Conservation (phyloP, 169 alveolate species). For the Ichthyophthirius multifiliis region DNA sequence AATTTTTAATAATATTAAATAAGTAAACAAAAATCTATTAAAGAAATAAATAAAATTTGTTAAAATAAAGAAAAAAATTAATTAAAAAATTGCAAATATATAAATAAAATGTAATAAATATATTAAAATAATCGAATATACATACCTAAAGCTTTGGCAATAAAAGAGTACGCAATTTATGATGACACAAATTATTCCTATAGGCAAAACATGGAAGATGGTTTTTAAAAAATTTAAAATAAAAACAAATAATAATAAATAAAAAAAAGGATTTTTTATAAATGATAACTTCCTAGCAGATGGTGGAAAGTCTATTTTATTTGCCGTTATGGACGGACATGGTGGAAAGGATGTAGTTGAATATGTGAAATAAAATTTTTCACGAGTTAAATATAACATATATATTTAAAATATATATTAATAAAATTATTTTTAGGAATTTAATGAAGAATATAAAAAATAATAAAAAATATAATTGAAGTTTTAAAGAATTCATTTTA, state of each 20-base stretch:
- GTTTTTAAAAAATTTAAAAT: constrained; percentile 7
- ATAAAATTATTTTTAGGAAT: background rate
- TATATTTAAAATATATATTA: background rate
- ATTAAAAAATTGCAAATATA: too few relatives aligned
- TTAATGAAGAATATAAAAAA: constrained; percentile 12
- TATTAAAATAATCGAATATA: constrained; percentile 1
- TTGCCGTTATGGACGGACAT: constrained; percentile 69
- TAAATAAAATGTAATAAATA: background rate
- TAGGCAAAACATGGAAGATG: constrained; percentile 59
- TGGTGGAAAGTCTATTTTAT: constrained; percentile 43
- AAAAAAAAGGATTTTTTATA: constrained; percentile 13
- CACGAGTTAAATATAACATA: background rate
- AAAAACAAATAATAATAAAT: background rate
- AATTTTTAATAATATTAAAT: too few relatives aligned
- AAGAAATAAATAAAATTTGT: too few relatives aligned
- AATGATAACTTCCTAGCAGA: constrained; percentile 33
- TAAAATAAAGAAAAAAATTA: too few relatives aligned
- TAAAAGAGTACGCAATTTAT: constrained; percentile 54
- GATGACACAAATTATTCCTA: constrained; percentile 52
- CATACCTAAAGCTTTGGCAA: constrained; percentile 42
- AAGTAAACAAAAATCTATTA: too few relatives aligned
- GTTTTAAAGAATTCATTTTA: constrained; percentile 12
- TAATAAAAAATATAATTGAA: constrained; percentile 13
- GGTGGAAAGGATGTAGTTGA: constrained; percentile 62
- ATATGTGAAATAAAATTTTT: constrained; percentile 30